A percentile compares a stretch with the other conserved stretches of the same genome.
Conservation (phyloP, 805 yeast species). For the Nakazawaea anatomiae region DNA sequence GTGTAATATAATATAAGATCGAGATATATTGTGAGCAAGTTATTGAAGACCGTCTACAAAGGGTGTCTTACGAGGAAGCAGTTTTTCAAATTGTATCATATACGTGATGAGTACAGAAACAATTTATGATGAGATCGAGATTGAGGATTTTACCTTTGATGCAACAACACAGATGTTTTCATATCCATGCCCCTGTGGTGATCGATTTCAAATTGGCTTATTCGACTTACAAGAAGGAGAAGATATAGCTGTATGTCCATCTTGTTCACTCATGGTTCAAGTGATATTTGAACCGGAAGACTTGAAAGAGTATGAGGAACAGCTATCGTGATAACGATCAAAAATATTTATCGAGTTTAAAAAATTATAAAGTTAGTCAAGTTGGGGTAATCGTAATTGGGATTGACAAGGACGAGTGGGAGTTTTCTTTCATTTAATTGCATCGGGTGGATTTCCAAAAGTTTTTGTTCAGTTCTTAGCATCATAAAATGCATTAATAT, state of each 20-base stretch:
- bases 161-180: conserved; percentile 75
- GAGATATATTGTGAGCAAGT: too few species aligned
- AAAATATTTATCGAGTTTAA: too few species aligned
- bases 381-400: too few species aligned
- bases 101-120: conserved; percentile 37
- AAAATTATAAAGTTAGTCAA: too few species aligned
- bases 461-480: too few species aligned
- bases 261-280: conserved; percentile 89
- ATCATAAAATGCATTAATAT: background rate
- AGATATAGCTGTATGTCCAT: conserved; percentile 93
- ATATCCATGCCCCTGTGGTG: conserved; percentile 99
- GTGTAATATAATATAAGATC: too few species aligned
- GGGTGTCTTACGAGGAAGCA: too few species aligned
- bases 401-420: too few species aligned
- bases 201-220: conserved; percentile 77
- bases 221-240: conserved; percentile 89
- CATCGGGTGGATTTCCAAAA: too few species aligned
- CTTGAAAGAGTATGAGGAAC: conserved; percentile 37
- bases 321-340: conserved; percentile 9
- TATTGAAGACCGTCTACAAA: too few species aligned
- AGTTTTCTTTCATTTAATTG: too few species aligned
- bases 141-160: conserved; percentile 93
- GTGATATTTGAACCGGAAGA: conserved; percentile 78
- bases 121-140: conserved; percentile 90
- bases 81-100: too few species aligned